A percentile compares a stretch with the other conserved stretches of the same genome.
Conservation (phyloP, 2,329 filamentous ascomycete genomes). For the Pseudopithomyces maydicus region DNA sequence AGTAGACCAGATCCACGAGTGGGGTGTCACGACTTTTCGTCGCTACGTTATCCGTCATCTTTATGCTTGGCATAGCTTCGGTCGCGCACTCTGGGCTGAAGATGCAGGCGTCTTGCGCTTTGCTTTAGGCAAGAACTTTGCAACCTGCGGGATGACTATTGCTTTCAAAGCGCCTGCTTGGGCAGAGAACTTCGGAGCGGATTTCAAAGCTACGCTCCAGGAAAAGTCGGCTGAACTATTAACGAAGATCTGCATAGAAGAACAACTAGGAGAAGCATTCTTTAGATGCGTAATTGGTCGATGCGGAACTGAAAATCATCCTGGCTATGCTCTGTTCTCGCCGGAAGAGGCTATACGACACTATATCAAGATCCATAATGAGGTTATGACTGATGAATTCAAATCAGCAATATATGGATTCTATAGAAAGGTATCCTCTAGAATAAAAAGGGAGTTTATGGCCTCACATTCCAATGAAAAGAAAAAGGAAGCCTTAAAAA, state of each 20-base stretch:
- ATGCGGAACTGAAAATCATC: neutral
- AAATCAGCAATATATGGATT: neutral
- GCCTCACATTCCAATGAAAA: neutral
- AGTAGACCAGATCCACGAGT: neutral
- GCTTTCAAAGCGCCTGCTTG: neutral
- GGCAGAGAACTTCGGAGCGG: neutral
- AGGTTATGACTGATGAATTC: neutral
- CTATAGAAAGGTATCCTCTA: neutral
- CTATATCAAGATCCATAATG: neutral
- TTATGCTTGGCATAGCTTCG: neutral
- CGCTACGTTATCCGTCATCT: neutral
- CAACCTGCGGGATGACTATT: neutral
- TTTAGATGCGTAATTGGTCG: neutral
- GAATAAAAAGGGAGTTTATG: neutral
- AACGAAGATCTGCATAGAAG: neutral
- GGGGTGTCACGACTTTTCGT: neutral
- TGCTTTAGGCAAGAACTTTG: neutral
- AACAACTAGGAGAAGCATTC: neutral
- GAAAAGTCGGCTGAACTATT: neutral
- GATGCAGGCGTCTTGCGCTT: neutral
- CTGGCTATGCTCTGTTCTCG: neutral
- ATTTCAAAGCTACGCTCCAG: neutral
- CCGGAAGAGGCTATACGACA: neutral
- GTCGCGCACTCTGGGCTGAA: neutral
- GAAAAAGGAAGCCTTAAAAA: neutral